These are phyloP conservation scores for Neurospora sp. DNA, from an alignment of 495 filamentous ascomycete species.

Conservation along the genomic window DNA sequence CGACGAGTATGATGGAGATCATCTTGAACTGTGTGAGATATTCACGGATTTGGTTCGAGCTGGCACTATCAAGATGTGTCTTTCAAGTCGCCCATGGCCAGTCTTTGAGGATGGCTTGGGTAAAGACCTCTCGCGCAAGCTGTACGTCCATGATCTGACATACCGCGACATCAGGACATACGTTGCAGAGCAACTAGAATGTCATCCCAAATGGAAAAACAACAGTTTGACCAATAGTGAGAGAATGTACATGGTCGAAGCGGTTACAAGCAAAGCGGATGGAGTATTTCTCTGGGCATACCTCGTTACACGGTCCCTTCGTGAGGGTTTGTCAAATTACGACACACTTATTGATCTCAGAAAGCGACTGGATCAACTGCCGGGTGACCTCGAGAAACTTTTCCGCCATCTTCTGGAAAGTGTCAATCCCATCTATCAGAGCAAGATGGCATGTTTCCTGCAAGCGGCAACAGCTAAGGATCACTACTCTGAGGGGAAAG, in stretches of 20 bases:
- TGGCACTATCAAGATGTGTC: constrained; percentile 34
- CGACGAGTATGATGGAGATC: constrained; percentile 15
- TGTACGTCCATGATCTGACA: constrained; percentile 18
- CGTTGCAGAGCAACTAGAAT: constrained; percentile 10
- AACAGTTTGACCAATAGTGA: background rate
- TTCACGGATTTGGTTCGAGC: background rate
- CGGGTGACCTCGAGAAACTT: background rate
- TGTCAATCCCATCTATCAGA: background rate
- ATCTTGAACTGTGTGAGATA: constrained; percentile 2
- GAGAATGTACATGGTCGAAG: constrained; percentile 6
- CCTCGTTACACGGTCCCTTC: constrained; percentile 12
- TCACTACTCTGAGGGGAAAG: too few relatives aligned
- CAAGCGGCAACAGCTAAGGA: too few relatives aligned
- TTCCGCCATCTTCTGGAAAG: background rate
- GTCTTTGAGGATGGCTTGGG: constrained; percentile 33
- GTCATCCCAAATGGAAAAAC: constrained; percentile 2
- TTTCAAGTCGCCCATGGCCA: constrained; percentile 40
- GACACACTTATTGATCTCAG: constrained; percentile 12
- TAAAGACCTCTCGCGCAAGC: background rate
- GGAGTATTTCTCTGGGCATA: constrained; percentile 37
- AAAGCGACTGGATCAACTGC: background rate
- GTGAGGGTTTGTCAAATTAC: constrained; percentile 11
- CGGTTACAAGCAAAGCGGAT: constrained; percentile 20
- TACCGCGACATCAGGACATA: constrained; percentile 22
- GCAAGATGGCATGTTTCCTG: background rate